Percentiles rank a stretch among this genome's conserved stretches.
Evolutionary conservation across 1,284 basidiomycete species (phyloP).

Genomic region (Fistulinella cinereoalba): DNA sequence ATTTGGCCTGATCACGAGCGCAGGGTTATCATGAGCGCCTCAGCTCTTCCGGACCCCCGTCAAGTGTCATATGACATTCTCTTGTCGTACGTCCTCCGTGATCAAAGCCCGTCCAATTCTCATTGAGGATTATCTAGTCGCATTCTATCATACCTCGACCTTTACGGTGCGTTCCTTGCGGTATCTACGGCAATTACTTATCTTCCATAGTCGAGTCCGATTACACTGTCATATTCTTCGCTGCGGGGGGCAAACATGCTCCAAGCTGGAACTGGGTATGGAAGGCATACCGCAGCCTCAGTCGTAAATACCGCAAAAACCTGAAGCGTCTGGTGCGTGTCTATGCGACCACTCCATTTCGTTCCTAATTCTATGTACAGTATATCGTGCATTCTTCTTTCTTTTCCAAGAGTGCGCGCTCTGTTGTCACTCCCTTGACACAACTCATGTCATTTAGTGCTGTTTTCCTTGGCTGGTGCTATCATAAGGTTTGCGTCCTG

Average conservation of each 20-base stretch:
- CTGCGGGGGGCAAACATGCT: conserved; percentile 70
- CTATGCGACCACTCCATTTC: background rate
- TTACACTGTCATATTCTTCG: conserved; percentile 83
- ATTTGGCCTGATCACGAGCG: background rate
- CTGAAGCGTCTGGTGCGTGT: conserved; percentile 69
- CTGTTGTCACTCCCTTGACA: background rate
- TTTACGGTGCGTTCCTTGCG: conserved; percentile 59
- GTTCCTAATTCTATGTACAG: conserved; percentile 35
- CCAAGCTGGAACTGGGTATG: conserved; percentile 89
- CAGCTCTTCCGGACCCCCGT: conserved; percentile 74
- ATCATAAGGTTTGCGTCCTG: conserved; percentile 63
- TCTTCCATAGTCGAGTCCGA: conserved; percentile 71
- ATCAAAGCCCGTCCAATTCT: conserved; percentile 2
- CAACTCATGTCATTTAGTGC: conserved; percentile 46
- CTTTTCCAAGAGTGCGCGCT: conserved; percentile 73
- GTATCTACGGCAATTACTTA: conserved; percentile 2
- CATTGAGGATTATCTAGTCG: conserved; percentile 43
- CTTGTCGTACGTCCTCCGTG: conserved; percentile 54
- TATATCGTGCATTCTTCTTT: conserved; percentile 85
- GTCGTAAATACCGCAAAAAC: conserved; percentile 84
- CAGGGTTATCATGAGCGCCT: conserved; percentile 80
- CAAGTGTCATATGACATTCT: conserved; percentile 76
- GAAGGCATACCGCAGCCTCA: conserved; percentile 81
- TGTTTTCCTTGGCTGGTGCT: conserved; percentile 81
- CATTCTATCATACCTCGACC: conserved; percentile 71